These are phyloP conservation scores for Lasiodiplodia hormozganensis DNA, from an alignment of 2,329 filamentous ascomycete genomes.

Conservation along the genomic window DNA sequence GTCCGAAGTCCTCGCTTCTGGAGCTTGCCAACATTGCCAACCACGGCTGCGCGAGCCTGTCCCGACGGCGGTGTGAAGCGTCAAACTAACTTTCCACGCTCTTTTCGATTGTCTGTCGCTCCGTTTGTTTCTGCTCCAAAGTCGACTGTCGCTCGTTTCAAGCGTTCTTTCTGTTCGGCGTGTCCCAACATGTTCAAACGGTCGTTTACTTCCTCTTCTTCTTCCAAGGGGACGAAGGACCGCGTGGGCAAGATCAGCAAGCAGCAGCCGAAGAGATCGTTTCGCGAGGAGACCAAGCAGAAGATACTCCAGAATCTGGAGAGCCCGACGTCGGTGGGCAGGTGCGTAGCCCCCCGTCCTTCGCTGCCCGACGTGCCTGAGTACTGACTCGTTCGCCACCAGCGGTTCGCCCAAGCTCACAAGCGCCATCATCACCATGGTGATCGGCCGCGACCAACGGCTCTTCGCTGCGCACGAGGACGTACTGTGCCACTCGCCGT, in stretches of 20 bases:
- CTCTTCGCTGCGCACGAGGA: conserved; percentile 96
- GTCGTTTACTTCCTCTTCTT: conserved; percentile 74
- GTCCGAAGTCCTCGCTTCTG: conserved; percentile 19
- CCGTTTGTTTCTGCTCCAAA: conserved; percentile 10
- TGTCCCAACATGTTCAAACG: conserved; percentile 83
- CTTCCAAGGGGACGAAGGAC: conserved; percentile 62
- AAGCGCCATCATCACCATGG: conserved; percentile 83
- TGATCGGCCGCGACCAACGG: conserved; percentile 82
- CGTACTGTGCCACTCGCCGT: conserved; percentile 83
- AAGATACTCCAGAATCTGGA: conserved; percentile 87
- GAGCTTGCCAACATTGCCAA: conserved; percentile 17
- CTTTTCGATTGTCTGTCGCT: conserved; percentile 17
- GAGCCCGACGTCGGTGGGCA: conserved; percentile 58
- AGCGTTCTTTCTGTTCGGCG: conserved; percentile 50
- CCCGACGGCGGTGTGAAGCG: conserved; percentile 25
- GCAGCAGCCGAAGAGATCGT: conserved; percentile 76
- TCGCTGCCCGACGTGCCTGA: neutral
- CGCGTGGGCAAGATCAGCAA: conserved; percentile 88
- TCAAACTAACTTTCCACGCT: conserved; percentile 29
- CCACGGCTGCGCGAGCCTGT: conserved; percentile 19
- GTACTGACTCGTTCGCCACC: conserved; percentile 4
- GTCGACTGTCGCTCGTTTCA: conserved; percentile 8
- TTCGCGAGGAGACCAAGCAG: conserved; percentile 80
- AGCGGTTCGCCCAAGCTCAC: conserved; percentile 59
- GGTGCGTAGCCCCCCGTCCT: conserved; percentile 41